Base-by-base conservation (phyloP, 495 filamentous ascomycete species). In the Penicillium roqueforti region DNA sequence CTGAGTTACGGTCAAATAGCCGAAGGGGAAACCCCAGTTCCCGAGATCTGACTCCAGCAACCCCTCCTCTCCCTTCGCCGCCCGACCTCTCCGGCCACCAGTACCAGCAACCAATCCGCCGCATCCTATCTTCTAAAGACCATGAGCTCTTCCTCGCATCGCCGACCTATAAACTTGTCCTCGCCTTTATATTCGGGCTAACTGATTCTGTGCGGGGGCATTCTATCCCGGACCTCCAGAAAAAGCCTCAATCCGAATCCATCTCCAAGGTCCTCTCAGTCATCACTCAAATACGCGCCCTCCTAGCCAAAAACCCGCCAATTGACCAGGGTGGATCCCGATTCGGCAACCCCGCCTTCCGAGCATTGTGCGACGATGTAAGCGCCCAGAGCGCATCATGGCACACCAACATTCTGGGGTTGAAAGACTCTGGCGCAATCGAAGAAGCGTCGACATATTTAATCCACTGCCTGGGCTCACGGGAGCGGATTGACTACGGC, bases 341-440 rank as follows among this genome's bases (percentile, higher is more conserved):
- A 34, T 99, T 99, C 62, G 95, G 93, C 28, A 99, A 99, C 69
- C 89, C 88, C 47, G 78, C 85, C 28, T 99, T 99, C 72, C 86
- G 89, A 51, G 71, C 80, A 55, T 89, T 95, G 60, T 80, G 96
- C 53, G 87, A 95, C 70, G 82, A 83, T 46, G 77, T 90, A 23
- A 76, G 77, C n/a, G 67, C 72, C 39, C 70, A 75, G 44, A 76
- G 70, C 59, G 28, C 58, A 53, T 55, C 59, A 59, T 73, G 71
- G 73, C 70, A 79, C 50, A 43, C 53, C 23, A 61, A 70, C 25
- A 71, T 77, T 37, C 75, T 86, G 2, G 82, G 79, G 3, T 46
- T 87, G 22, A 51, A 72, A n/a, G 72, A 80, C 43, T 47, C 67
- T 20, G 76, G 72, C 3, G 85, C 87, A 4, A 77, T 86, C 26